Evolutionary conservation across 257 asterid species (phyloP), one percentile per base, ranked within the genome.

Genomic region (Capsicum rhomboideum): DNA sequence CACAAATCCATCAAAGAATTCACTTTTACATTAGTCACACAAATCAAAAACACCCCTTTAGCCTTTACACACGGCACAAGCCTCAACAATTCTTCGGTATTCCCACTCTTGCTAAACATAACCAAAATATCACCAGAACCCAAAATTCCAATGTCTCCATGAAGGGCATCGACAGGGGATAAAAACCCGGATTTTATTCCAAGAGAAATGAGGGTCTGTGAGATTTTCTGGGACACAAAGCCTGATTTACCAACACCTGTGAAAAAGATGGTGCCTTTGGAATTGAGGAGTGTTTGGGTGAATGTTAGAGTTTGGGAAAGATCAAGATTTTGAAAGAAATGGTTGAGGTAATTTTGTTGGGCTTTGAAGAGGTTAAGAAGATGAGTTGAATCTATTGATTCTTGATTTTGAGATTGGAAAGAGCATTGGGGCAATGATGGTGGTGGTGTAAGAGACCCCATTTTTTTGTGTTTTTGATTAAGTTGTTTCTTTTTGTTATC

Each of bases 211-310:
- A 95, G 94, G 17, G 99, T 94, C 40, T 95, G 99, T 75, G 97
- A 91, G 67, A 93, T 95, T 79, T 95, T 95, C 80, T 93, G 98
- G 5, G 98, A 95, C 0, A 95, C 99, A 79, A 95, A 94, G 14
- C 99, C 99, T 46, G 98, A 95, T 86, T 94, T 93, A 2, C 99
- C 99, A 10, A 95, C 99, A 16, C 98, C 98, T 58, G 97, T 88
- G 88, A 95, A 95, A 88, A 92, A 94, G 40, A 94, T 92, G 50
- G 97, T 88, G 85, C 97, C 98, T 26, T 82, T 79, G 26, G 97
- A 88, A 66, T 91, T 87, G 4, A 93, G 82, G 16, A 95, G 97
- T 53, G 95, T 86, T 83, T 94, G 96, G 6, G 99, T 91, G 93
- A 95, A 95, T 17, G 85, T 23, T 28, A 93, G 93, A 85, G 99